Evolutionary conservation across 2,329 filamentous ascomycete species (phyloP), one percentile per base, ranked within the genome.

Genomic region (Ophiosphaerella herpotricha): DNA sequence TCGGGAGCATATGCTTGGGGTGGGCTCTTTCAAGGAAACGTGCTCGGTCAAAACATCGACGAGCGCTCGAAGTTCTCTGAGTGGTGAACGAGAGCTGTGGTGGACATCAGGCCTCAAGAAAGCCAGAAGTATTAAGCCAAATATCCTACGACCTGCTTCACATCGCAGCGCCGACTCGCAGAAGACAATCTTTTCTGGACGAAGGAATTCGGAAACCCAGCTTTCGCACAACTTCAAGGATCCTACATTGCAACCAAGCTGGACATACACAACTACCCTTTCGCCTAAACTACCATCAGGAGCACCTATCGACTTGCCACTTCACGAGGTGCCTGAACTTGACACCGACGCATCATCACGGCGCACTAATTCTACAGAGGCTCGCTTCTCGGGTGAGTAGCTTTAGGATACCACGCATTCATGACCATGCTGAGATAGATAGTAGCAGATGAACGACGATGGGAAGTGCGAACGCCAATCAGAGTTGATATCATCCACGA

Each of bases 31-130:
- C 26, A 52, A 45, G 32, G 54, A 59, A 13, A 55, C 66, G 14
- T 53, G 55, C 7, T 72, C 70, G 1, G 42, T 67, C 38, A 64
- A 50, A 43, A 70, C 66, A 18, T 64, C 64, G 4, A 55, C 43
- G 33, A 67, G 55, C 32, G 64, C 62, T n/a, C 55, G 54, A 45
- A 64, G 59, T 23, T 71, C 68, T 7, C 52, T 63, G 14, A 52
- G 53, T 4, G 54, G 52, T 16, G 66, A 71, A 14, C 50, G 61
- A 38, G 66, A 70, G 40, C 48, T 66, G 21, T 71, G 67, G 64
- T 72, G 68, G 70, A 58, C 68, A 3, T 52, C 68, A 5, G 58
- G 67, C 14, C 43, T 72, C 38, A 71, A 64, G 48, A 72, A 70
- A 39, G 64, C 68, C 21, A 71, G 67, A 33, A 52, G 47, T 21